These are phyloP conservation scores for Malassezia cuniculi DNA, from an alignment of 1,284 basidiomycete genomes.

Conservation along the genomic window DNA sequence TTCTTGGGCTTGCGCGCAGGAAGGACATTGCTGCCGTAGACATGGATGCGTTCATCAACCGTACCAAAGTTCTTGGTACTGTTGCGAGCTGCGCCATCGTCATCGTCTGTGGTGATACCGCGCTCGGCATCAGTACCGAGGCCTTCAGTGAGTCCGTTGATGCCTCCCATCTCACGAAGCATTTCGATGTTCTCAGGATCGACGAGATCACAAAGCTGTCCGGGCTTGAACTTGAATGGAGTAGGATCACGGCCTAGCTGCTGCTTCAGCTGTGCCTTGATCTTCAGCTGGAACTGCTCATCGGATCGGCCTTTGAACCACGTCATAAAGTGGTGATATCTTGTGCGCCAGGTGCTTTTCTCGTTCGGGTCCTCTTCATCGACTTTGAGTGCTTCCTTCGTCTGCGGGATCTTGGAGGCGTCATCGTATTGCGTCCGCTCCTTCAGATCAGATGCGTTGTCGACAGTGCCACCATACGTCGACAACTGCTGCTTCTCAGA, in stretches of 20 bases:
- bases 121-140: constrained; percentile 58
- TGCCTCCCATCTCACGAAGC: constrained; percentile 63
- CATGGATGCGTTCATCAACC: constrained; percentile 24
- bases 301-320: too few species aligned
- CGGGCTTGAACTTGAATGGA: constrained; percentile 51
- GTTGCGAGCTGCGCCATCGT: constrained; percentile 10
- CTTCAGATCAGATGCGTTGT: too few species aligned
- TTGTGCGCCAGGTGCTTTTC: too few species aligned
- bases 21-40: constrained; percentile 74
- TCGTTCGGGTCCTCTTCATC: too few species aligned
- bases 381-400: too few species aligned
- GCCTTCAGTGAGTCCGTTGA: constrained; percentile 56
- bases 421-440: too few species aligned
- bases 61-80: constrained; percentile 15
- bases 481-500: too few species aligned
- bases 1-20: constrained; percentile 67
- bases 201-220: constrained; percentile 66
- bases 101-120: constrained; percentile 21
- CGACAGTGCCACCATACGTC: too few species aligned
- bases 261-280: constrained; percentile 22
- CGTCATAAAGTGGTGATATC: too few species aligned
- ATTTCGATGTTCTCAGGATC: constrained; percentile 67
- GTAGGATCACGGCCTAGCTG: constrained; percentile 29
- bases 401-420: too few species aligned
- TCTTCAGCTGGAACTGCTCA: too few species aligned